Base-by-base conservation (phyloP, 768 basidiomycete genomes). In the Ramaria sp. region DNA sequence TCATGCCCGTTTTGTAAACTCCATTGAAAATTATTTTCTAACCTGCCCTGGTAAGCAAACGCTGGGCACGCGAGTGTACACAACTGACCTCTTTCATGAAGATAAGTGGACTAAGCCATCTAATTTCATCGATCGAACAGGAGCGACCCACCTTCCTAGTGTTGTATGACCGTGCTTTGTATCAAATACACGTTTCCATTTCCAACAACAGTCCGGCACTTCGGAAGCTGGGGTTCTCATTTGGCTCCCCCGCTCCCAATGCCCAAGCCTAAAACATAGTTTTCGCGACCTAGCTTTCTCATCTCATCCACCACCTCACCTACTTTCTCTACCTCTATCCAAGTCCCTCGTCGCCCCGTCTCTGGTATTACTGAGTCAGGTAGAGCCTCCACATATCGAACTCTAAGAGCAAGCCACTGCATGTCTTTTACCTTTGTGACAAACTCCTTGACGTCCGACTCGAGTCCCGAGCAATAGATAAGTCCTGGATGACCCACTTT, bases 401-500 rank as follows among this genome's bases (percentile, higher is more conserved):
- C 68, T 54, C 77, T 73, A 59, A 88, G 67, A 10, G 86, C 86
- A 0, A 88, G 71, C 88, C 87, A 89, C 63, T 88, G 84, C 86
- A 88, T 86, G 19, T 72, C 75, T 64, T 83, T 86, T 54, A 88
- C 77, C 52, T 82, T 83, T 19, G 65, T 69, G 1, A 85, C 78
- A 61, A 87, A 87, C 61, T 83, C 80, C 62, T 82, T 76, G 12
- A 88, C 71, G 48, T 77, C 69, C 7, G 73, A 68, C 43, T 72
- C 70, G 19, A 62, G 62, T 7, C 86, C 86, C 65, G 81, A 73
- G n/a, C 76, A 82, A 55, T 87, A 90, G 45, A 90, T 85, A 46
- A 87, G 73, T 4, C 86, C 86, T 12, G 87, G 87, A 66, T 88
- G 78, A 0, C 86, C 86, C 9, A 84, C 75, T 68, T 88, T 89